Conservation (phyloP, 306 rosid genomes). For the Prosopis cineraria region DNA sequence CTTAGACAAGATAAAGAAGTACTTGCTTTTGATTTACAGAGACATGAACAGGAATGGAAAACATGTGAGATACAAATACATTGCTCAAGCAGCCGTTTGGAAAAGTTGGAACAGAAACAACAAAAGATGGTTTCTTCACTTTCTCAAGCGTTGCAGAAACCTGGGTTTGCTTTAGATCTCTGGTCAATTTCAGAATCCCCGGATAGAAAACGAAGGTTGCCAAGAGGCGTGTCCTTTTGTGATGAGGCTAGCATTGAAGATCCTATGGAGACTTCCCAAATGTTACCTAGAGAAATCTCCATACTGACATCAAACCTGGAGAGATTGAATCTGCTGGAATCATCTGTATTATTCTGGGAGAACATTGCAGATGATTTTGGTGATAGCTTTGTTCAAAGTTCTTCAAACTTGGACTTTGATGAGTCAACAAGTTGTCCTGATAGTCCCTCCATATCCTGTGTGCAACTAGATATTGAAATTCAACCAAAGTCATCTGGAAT, state of each 20-base stretch:
- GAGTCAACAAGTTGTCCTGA: slow-evolving; percentile 64
- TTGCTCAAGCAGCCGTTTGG: slow-evolving; percentile 57
- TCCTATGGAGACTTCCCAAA: slow-evolving; percentile 52
- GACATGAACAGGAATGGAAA: slow-evolving; percentile 62
- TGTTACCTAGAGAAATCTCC: slow-evolving; percentile 42
- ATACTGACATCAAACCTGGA: slow-evolving; percentile 41
- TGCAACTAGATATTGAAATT: slow-evolving; percentile 49
- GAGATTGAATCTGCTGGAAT: slow-evolving; percentile 64
- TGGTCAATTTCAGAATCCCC: slow-evolving; percentile 60
- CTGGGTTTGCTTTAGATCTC: slow-evolving; percentile 51
- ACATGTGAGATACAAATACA: slow-evolving; percentile 54
- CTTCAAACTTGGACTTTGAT: slow-evolving; percentile 62
- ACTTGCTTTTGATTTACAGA: slow-evolving; percentile 55
- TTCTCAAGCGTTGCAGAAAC: slow-evolving; percentile 64
- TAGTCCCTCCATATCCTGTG: slow-evolving; percentile 54
- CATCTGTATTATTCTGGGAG: slow-evolving; percentile 80
- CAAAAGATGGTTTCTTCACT: slow-evolving; percentile 55
- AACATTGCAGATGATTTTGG: slow-evolving; percentile 42
- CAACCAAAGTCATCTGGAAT: slow-evolving; percentile 68
- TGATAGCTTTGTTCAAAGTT: slow-evolving; percentile 32
- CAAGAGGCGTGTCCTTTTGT: slow-evolving; percentile 47
- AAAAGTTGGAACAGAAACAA: slow-evolving; percentile 57
- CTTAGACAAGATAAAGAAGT: slow-evolving; percentile 62
- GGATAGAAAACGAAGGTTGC: slow-evolving; percentile 82
- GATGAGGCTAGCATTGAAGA: slow-evolving; percentile 53